phyloP scores from a whole-genome alignment of 345 rosid genomes.

The Trapa bicornis region DNA sequence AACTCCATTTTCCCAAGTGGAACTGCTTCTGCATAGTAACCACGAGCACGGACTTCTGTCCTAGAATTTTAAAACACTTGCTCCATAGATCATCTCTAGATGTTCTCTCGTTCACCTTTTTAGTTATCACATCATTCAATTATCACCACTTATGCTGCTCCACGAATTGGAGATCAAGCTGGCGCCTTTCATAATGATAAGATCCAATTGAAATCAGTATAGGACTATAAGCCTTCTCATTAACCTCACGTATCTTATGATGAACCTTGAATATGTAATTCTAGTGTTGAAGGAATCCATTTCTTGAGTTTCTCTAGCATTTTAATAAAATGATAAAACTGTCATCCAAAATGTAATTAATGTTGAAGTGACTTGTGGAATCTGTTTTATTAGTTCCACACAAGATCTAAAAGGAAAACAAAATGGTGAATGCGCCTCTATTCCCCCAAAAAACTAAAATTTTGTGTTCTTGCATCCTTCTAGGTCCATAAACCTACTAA shows the following conservation, averaged over 20 bases:
- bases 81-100: background rate
- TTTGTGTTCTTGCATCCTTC: too few relatives aligned
- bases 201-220: conserved; percentile 13
- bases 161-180: conserved; percentile 5
- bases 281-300: too few relatives aligned
- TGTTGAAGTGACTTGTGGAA: too few relatives aligned
- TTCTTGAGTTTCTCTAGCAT: too few relatives aligned
- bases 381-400: too few relatives aligned
- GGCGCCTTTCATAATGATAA: conserved; percentile 4
- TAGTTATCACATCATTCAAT: background rate
- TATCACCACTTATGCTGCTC: conserved; percentile 6
- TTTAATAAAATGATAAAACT: too few relatives aligned
- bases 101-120: background rate
- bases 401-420: too few relatives aligned
- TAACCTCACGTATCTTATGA: background rate
- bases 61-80: background rate
- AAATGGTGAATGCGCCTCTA: too few relatives aligned
- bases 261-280: background rate
- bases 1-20: conserved; percentile 5
- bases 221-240: conserved; percentile 7
- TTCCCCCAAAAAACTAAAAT: too few relatives aligned
- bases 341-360: too few relatives aligned
- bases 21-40: conserved; percentile 7
- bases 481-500: too few relatives aligned
- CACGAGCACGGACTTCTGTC: conserved; percentile 16